A percentile compares a stretch with the other conserved stretches of the same genome.
These are phyloP conservation scores for Geosmithia morbida DNA, from an alignment of 2,329 filamentous ascomycete species.

Conservation along the genomic window DNA sequence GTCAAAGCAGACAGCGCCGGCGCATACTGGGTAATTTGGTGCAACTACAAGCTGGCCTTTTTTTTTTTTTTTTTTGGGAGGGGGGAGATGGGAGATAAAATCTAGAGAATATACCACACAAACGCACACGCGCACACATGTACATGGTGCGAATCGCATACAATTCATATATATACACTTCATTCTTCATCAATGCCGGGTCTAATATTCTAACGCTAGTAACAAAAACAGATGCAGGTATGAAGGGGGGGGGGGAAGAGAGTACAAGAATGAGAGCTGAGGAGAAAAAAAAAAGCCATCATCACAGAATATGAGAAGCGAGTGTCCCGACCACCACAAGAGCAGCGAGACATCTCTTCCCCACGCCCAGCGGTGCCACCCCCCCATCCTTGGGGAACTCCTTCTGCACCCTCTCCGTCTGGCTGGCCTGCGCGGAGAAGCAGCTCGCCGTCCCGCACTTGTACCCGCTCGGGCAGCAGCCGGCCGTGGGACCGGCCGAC, in stretches of 20 bases:
- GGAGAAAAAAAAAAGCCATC: neutral
- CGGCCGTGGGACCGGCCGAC: slow-evolving; percentile 46
- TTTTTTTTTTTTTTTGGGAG: no score
- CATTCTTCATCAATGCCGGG: neutral
- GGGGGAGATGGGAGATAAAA: no score
- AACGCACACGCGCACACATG: no score
- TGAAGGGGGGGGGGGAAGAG: no score
- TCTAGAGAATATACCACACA: no score
- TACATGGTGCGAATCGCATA: no score
- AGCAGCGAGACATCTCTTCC: neutral
- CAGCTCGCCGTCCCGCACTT: slow-evolving; percentile 60
- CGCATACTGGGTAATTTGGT: neutral
- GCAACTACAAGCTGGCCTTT: no score
- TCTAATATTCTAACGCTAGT: neutral
- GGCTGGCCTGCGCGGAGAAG: slow-evolving; percentile 35
- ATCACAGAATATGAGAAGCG: neutral
- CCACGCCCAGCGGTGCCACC: neutral
- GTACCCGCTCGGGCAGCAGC: slow-evolving; percentile 75
- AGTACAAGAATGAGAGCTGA: neutral
- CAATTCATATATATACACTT: no score
- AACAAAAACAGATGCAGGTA: neutral
- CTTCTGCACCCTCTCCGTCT: slow-evolving; percentile 44
- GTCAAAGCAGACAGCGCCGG: neutral
- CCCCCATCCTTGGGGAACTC: slow-evolving; percentile 20
- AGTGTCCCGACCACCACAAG: neutral